phyloP scores from a whole-genome alignment of 169 alveolate species.

The Cryptosporidium sp. region DNA sequence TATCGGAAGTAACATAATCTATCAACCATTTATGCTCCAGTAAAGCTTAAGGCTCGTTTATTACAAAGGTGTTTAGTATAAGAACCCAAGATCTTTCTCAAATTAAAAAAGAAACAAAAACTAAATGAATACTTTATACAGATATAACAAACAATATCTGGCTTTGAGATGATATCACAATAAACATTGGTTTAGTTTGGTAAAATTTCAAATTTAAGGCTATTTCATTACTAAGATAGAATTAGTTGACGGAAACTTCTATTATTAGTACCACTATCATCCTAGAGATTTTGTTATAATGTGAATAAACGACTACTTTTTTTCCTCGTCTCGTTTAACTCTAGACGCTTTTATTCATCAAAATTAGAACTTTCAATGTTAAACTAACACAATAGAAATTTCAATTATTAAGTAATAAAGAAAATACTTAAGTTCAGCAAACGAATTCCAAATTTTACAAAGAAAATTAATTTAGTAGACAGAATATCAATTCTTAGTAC shows the following conservation, averaged over 20 bases:
- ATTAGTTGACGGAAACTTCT: background rate
- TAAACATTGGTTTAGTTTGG: slow-evolving; percentile 4
- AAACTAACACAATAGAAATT: background rate
- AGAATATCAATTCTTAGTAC: slow-evolving; percentile 17
- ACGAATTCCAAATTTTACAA: background rate
- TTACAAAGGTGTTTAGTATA: background rate
- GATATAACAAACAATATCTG: background rate
- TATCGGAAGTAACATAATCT: background rate
- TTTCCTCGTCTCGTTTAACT: background rate
- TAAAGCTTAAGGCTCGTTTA: background rate
- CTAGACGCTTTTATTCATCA: too few species aligned
- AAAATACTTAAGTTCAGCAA: background rate
- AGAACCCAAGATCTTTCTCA: background rate
- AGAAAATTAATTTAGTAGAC: slow-evolving; percentile 23
- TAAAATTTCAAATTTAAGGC: slow-evolving; percentile 8
- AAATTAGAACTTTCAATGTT: background rate
- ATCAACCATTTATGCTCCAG: background rate
- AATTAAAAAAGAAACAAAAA: background rate
- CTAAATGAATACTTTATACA: background rate
- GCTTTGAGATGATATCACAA: background rate
- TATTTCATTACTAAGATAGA: background rate
- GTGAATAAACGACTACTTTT: background rate
- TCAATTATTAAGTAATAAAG: background rate
- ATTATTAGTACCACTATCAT: background rate
- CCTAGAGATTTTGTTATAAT: background rate